These are phyloP conservation scores for Stylonectria norvegica DNA, from an alignment of 2,329 filamentous ascomycete genomes.

Conservation along the genomic window DNA sequence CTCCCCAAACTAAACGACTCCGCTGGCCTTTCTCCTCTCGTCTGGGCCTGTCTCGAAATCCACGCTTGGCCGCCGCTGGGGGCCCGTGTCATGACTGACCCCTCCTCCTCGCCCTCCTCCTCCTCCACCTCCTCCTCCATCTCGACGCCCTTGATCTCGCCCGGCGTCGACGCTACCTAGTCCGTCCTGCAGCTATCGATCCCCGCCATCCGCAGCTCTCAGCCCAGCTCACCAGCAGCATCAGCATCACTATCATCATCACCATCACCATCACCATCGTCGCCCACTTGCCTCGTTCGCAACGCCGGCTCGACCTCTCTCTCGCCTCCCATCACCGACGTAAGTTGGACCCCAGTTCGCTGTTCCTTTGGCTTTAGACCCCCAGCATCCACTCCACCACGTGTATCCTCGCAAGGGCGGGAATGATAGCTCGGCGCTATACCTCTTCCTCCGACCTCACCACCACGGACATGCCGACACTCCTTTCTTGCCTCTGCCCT, in stretches of 20 bases:
- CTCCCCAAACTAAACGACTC: slow-evolving; percentile 14
- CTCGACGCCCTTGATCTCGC: slow-evolving; percentile 3
- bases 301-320: slow-evolving; percentile 7
- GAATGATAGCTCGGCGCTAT: neutral
- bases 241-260: neutral
- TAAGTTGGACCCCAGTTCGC: neutral
- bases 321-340: neutral
- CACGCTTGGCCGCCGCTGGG: slow-evolving; percentile 7
- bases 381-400: neutral
- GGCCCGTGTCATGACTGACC: slow-evolving; percentile 20
- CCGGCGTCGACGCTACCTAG: slow-evolving; percentile 10
- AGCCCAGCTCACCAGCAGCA: neutral
- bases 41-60: slow-evolving; percentile 8
- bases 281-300: neutral
- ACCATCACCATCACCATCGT: slow-evolving; percentile 1
- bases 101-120: slow-evolving; percentile 11
- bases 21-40: slow-evolving; percentile 19
- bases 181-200: no score
- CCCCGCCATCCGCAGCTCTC: neutral
- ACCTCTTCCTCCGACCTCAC: neutral
- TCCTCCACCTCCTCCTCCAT: slow-evolving; percentile 4
- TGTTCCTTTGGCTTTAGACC: slow-evolving; percentile 10
- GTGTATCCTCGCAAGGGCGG: neutral
- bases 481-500: slow-evolving; percentile 11
- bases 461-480: slow-evolving; percentile 3